These are phyloP conservation scores for Pisolithus tinctorius DNA, from an alignment of 768 basidiomycete species.

Conservation along the genomic window DNA sequence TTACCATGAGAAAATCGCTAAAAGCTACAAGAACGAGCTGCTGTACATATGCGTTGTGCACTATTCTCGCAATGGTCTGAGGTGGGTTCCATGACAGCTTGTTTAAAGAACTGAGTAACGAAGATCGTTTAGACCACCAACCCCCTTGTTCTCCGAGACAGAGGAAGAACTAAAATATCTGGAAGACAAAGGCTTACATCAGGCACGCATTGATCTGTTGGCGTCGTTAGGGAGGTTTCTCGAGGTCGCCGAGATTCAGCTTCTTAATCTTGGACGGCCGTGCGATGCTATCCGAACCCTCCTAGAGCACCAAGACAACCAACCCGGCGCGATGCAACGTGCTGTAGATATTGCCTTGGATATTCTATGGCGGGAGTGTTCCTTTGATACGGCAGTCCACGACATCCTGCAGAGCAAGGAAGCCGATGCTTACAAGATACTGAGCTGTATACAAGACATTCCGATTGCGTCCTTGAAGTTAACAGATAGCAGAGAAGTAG, in stretches of 20 bases:
- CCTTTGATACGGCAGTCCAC: slow-evolving; percentile 26
- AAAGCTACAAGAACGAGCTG: background rate
- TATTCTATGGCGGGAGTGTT: slow-evolving; percentile 40
- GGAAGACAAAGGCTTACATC: slow-evolving; percentile 45
- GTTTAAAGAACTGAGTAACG: background rate
- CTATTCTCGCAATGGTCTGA: background rate
- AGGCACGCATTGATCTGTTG: slow-evolving; percentile 42
- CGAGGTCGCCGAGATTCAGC: slow-evolving; percentile 48
- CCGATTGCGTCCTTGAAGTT: slow-evolving; percentile 3
- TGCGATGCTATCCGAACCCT: slow-evolving; percentile 42
- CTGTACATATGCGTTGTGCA: background rate
- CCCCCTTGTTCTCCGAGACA: slow-evolving; percentile 39
- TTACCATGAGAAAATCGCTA: background rate
- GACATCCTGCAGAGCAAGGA: slow-evolving; percentile 4
- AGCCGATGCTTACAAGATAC: slow-evolving; percentile 2
- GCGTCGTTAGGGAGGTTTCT: slow-evolving; percentile 34
- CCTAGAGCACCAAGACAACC: slow-evolving; percentile 29
- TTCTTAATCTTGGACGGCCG: slow-evolving; percentile 36
- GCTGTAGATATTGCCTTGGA: slow-evolving; percentile 36
- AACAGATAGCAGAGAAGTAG: background rate
- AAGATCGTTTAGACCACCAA: slow-evolving; percentile 36
- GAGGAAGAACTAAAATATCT: slow-evolving; percentile 53
- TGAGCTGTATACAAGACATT: slow-evolving; percentile 21
- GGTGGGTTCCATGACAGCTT: background rate
- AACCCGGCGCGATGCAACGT: slow-evolving; percentile 18